Base-by-base conservation (phyloP, 1,284 basidiomycete species). In the Boletus sp. region DNA sequence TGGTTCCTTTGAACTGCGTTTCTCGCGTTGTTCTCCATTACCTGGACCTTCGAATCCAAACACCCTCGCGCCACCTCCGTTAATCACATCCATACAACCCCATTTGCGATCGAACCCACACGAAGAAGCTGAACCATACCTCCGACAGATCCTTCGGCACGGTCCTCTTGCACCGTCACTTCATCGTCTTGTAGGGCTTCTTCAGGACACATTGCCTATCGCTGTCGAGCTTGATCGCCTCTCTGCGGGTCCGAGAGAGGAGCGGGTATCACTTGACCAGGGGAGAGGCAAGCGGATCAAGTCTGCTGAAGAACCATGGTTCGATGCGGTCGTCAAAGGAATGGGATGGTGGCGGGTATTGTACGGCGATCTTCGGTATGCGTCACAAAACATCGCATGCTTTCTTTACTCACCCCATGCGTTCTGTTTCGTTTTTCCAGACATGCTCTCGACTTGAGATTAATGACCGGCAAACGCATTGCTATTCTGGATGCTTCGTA, bases 341-440 rank as follows among this genome's bases (percentile, higher is more conserved):
- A 81, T 84, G 32, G 84, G 84, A 5, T 91, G 89, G 89, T 90
- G 84, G 69, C 72, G 89, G 44, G 65, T 91, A 27, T 66, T 87
- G 39, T 87, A 87, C 54, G 75, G 78, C 10, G 81, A 86, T 59
- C 70, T 81, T 26, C 76, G 77, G 82, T 63, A 46, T 70, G 46
- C 23, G 4, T 20, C 38, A n/a, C 8, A 30, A n/a, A 30, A 30
- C 29, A 14, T 34, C 3, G 5, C 32, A 14, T 30, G 13, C 14
- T n/a, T 13, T 6, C 9, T 8, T 2, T 16, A 8, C 33, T 41
- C 7, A 32, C 20, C 9, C 32, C 17, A 16, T 16, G 3, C 10
- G 3, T 17, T 12, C 10, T 0, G 6, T 7, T 6, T 6, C 22
- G 22, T 22, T 22, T 22, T 22, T 4, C 22, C 50, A 87, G 84